Conservation (phyloP, 768 basidiomycete species). For the Boletus pseudopeckii region DNA sequence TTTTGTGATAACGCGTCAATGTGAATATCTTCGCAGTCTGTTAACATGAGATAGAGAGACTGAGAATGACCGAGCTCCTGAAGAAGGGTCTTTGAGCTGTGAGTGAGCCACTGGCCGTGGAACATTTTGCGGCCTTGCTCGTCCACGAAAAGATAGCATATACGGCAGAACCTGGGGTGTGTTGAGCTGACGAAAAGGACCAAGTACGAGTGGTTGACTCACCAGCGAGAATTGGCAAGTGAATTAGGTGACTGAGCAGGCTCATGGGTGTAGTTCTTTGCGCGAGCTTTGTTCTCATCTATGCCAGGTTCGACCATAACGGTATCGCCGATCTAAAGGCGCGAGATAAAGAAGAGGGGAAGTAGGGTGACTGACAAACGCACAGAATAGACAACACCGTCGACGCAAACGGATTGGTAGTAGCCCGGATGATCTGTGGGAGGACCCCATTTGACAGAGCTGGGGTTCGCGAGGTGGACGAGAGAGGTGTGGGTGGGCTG, state of each 20-base stretch:
- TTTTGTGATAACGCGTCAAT: constrained; percentile 56
- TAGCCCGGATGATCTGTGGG: constrained; percentile 26
- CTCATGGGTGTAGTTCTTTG: constrained; percentile 37
- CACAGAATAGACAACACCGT: constrained; percentile 56
- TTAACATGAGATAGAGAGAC: constrained; percentile 50
- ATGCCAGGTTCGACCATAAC: constrained; percentile 61
- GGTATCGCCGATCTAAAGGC: constrained; percentile 54
- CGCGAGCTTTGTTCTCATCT: constrained; percentile 42
- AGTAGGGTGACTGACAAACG: constrained; percentile 13
- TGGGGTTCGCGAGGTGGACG: constrained; percentile 31
- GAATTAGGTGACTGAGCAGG: constrained; percentile 49
- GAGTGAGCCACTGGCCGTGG: constrained; percentile 70
- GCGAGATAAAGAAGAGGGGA: constrained; percentile 7
- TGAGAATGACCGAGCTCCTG: constrained; percentile 66
- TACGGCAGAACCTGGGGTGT: constrained; percentile 62
- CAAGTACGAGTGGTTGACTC: constrained; percentile 15
- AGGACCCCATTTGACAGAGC: constrained; percentile 34
- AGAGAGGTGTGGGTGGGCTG: constrained; percentile 11
- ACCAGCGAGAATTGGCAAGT: constrained; percentile 63
- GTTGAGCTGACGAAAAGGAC: neutral
- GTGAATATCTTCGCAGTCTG: constrained; percentile 53
- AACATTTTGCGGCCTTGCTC: constrained; percentile 44
- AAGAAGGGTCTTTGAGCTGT: constrained; percentile 59
- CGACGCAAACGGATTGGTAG: constrained; percentile 50
- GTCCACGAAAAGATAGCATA: constrained; percentile 58